phyloP scores from a whole-genome alignment of 345 rosid genomes.

The Heritiera fomes region DNA sequence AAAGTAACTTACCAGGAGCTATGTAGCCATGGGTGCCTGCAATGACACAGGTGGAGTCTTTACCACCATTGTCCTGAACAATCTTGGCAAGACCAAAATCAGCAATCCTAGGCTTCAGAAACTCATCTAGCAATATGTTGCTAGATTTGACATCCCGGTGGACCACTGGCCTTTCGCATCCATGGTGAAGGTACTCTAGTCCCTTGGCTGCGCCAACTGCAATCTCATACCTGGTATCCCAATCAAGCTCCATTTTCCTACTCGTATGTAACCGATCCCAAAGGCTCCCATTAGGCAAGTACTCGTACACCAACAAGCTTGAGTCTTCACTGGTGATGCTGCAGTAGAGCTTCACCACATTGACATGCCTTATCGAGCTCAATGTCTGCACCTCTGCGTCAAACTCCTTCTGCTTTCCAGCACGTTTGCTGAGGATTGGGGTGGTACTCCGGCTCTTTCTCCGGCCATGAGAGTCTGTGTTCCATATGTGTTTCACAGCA shows the following conservation, averaged over 20 bases:
- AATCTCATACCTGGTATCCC: slow-evolving; percentile 81
- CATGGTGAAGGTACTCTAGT: slow-evolving; percentile 85
- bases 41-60: slow-evolving; percentile 69
- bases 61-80: slow-evolving; percentile 47
- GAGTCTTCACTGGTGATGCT: slow-evolving; percentile 93
- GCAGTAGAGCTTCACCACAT: slow-evolving; percentile 90
- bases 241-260: slow-evolving; percentile 66
- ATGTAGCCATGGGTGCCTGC: slow-evolving; percentile 95
- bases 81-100: slow-evolving; percentile 97
- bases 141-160: slow-evolving; percentile 90
- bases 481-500: slow-evolving; percentile 84
- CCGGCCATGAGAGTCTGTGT: slow-evolving; percentile 31
- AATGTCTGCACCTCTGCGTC: slow-evolving; percentile 81
- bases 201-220: slow-evolving; percentile 89
- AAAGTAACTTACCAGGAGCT: slow-evolving; percentile 72
- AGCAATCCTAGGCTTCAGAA: slow-evolving; percentile 85
- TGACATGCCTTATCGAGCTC: slow-evolving; percentile 89
- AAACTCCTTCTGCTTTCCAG: slow-evolving; percentile 56
- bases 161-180: slow-evolving; percentile 69
- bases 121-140: slow-evolving; percentile 79
- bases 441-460: slow-evolving; percentile 47
- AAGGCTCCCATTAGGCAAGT: slow-evolving; percentile 84
- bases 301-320: slow-evolving; percentile 88
- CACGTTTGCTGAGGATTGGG: slow-evolving; percentile 60
- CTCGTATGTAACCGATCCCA: slow-evolving; percentile 79